These are phyloP conservation scores for Isochrysis galbana DNA, from an alignment of 78 protist genomes.

Conservation along the genomic window DNA sequence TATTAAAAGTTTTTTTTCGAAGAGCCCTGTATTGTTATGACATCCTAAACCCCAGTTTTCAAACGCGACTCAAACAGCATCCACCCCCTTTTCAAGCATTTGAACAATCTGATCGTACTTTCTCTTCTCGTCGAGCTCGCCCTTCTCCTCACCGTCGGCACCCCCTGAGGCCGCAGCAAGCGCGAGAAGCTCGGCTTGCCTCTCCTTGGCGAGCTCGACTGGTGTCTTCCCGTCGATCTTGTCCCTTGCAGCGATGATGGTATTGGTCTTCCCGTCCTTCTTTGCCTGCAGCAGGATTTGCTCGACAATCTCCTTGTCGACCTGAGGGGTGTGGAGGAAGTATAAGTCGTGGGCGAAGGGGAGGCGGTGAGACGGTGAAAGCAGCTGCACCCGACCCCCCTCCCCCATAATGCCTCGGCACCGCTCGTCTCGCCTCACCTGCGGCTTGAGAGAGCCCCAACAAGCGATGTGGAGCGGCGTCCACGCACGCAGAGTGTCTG, in stretches of 20 bases:
- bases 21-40: too few relatives aligned
- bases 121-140: background rate
- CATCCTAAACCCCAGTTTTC: background rate
- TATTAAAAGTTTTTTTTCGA: too few relatives aligned
- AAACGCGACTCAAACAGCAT: background rate
- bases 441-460: conserved; percentile 1
- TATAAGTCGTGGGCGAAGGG: too few relatives aligned
- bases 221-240: background rate
- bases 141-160: background rate
- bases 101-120: background rate
- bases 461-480: conserved; percentile 17
- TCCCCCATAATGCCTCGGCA: too few relatives aligned
- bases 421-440: too few relatives aligned
- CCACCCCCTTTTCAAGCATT: background rate
- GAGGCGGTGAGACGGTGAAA: too few relatives aligned
- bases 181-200: background rate
- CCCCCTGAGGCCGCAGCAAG: background rate
- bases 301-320: background rate
- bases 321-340: background rate
- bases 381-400: too few relatives aligned
- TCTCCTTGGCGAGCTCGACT: conserved; percentile 1
- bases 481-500: background rate
- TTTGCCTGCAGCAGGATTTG: background rate
- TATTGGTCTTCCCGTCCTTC: background rate
- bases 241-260: background rate